Evolutionary conservation across 768 basidiomycete genomes (phyloP).

Genomic region (Krasilnikovozyma curviuscula): DNA sequence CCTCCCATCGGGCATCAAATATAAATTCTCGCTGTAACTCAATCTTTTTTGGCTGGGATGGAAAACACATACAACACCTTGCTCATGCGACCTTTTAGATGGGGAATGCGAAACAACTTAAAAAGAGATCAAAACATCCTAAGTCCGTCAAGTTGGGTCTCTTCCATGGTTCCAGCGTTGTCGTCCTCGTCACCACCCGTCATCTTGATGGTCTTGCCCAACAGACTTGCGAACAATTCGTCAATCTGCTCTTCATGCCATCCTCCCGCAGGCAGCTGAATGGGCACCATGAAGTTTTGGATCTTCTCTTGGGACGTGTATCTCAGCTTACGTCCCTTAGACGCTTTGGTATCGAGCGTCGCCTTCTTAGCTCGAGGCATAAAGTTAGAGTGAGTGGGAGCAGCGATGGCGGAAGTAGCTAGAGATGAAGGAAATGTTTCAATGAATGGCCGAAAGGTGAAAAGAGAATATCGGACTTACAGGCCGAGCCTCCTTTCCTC

Average conservation of each 20-base stretch:
- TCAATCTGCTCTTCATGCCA: constrained; percentile 98
- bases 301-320: constrained; percentile 91
- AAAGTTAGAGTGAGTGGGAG: constrained; percentile 2
- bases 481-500: constrained; percentile 21
- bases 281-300: constrained; percentile 91
- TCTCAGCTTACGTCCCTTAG: constrained; percentile 80
- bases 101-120: no score
- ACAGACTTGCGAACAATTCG: constrained; percentile 70
- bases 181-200: constrained; percentile 17
- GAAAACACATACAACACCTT: no score
- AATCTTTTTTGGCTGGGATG: no score
- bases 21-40: no score
- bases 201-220: constrained; percentile 34
- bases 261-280: constrained; percentile 34
- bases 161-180: no score
- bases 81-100: no score
- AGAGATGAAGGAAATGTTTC: not conserved
- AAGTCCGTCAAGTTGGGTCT: no score
- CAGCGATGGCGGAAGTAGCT: not conserved
- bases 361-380: constrained; percentile 35
- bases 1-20: no score
- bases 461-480: constrained; percentile 12
- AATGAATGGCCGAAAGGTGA: not conserved
- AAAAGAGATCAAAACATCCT: no score
- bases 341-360: constrained; percentile 77